A percentile compares a stretch with the other conserved stretches of the same genome.
phyloP scores from a whole-genome alignment of 2,329 filamentous ascomycete species.

The Aspergillus ochraceoroseus region DNA sequence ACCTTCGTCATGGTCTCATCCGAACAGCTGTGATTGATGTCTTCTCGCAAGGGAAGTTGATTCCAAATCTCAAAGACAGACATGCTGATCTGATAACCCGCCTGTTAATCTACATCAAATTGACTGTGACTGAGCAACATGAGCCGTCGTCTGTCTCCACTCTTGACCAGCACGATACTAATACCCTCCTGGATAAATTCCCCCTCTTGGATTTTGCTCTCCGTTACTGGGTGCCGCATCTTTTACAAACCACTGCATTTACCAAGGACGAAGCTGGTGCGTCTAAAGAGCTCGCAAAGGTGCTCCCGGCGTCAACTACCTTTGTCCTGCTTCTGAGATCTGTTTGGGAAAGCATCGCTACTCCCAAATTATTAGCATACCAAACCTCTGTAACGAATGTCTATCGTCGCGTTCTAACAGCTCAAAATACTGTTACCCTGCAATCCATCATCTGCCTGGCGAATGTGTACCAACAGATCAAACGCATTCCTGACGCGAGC shows the following conservation, averaged over 20 bases:
- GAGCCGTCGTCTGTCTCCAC: conserved; percentile 30
- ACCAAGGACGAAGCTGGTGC: conserved; percentile 36
- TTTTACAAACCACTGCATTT: conserved; percentile 19
- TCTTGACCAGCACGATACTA: conserved; percentile 27
- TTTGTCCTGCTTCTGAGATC: conserved; percentile 48
- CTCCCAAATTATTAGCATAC: conserved; percentile 29
- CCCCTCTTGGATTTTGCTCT: conserved; percentile 46
- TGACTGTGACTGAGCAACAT: conserved; percentile 26
- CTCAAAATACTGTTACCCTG: conserved; percentile 44
- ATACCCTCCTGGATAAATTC: conserved; percentile 32
- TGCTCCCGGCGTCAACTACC: conserved; percentile 45
- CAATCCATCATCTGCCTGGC: conserved; percentile 42
- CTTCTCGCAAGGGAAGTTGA: conserved; percentile 31
- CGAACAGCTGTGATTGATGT: conserved; percentile 31
- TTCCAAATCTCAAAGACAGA: conserved; percentile 30
- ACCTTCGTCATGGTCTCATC: conserved; percentile 36
- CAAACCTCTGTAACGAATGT: conserved; percentile 30
- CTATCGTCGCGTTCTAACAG: conserved; percentile 30
- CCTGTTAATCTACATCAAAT: conserved; percentile 36
- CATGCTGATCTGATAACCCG: conserved; percentile 34
- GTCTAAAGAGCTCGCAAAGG: conserved; percentile 44
- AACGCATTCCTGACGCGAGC: conserved; percentile 27
- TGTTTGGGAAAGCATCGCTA: conserved; percentile 43
- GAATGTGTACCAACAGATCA: conserved; percentile 38
- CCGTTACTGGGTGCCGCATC: conserved; percentile 42